phyloP scores from a whole-genome alignment of 2,329 filamentous ascomycete genomes.

The Cercospora canescens region DNA sequence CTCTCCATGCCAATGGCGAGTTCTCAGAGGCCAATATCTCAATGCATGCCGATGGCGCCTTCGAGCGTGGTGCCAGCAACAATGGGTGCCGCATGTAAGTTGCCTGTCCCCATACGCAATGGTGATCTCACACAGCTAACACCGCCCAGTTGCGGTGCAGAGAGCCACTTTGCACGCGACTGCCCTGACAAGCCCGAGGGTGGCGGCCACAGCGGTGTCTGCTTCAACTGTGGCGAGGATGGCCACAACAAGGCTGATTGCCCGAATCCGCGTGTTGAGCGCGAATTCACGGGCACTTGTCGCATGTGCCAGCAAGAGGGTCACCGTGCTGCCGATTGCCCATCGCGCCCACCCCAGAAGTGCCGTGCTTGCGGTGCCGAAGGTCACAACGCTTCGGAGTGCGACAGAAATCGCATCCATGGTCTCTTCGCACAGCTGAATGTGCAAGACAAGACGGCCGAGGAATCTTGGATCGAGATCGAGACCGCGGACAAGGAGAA shows the following conservation, averaged over 20 bases:
- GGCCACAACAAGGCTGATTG: conserved; percentile 65
- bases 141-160: conserved; percentile 40
- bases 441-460: conserved; percentile 40
- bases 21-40: conserved; percentile 30
- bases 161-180: conserved; percentile 50
- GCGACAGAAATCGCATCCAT: conserved; percentile 61
- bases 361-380: conserved; percentile 64
- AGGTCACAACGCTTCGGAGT: conserved; percentile 57
- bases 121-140: conserved; percentile 30
- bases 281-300: conserved; percentile 59
- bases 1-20: conserved; percentile 9
- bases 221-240: conserved; percentile 58
- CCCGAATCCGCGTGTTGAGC: conserved; percentile 55
- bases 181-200: conserved; percentile 45
- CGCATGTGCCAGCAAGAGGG: conserved; percentile 57
- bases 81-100: conserved; percentile 46
- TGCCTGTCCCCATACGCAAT: conserved; percentile 6
- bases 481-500: conserved; percentile 52
- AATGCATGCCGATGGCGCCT: conserved; percentile 31
- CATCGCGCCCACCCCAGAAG: conserved; percentile 54
- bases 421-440: conserved; percentile 51
- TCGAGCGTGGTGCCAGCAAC: conserved; percentile 21
- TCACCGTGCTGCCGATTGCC: conserved; percentile 64
- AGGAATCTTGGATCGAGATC: conserved; percentile 61
- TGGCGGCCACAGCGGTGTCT: conserved; percentile 44